phyloP scores from a whole-genome alignment of 495 filamentous ascomycete species.

The Penicillium salamii region DNA sequence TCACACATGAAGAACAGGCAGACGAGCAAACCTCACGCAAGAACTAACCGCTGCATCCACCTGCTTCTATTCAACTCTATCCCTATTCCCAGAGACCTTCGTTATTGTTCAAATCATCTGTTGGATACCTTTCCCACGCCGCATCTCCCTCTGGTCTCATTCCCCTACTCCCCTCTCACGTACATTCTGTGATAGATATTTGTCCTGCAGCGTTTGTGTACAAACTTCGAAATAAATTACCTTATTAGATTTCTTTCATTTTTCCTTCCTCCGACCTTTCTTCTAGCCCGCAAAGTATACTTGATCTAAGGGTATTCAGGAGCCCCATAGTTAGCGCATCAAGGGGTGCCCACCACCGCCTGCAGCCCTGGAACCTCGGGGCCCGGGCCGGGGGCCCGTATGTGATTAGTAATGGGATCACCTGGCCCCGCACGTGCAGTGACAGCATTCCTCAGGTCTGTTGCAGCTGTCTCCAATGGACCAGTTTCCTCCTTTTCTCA shows the following conservation, averaged over 20 bases:
- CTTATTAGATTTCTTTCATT: too few relatives aligned
- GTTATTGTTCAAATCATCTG: slow-evolving; percentile 1
- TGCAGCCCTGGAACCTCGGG: too few relatives aligned
- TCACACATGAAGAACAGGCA: slow-evolving; percentile 22
- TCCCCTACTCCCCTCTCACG: slow-evolving; percentile 10
- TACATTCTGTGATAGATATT: slow-evolving; percentile 19
- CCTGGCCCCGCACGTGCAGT: too few relatives aligned
- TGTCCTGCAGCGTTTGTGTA: slow-evolving; percentile 12
- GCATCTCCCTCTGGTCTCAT: slow-evolving; percentile 8
- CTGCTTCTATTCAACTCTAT: background rate
- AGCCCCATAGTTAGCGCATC: too few relatives aligned
- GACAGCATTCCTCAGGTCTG: too few relatives aligned
- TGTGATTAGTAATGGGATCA: too few relatives aligned
- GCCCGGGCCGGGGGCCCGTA: too few relatives aligned
- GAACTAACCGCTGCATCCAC: slow-evolving; percentile 11
- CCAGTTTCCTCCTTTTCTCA: background rate
- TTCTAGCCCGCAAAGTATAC: too few relatives aligned
- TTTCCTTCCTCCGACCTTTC: too few relatives aligned
- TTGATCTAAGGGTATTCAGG: too few relatives aligned
- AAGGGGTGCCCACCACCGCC: too few relatives aligned
- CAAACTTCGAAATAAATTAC: slow-evolving; percentile 11
- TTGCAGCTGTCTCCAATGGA: background rate
- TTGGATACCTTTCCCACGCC: slow-evolving; percentile 1
- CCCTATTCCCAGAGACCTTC: background rate
- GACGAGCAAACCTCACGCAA: slow-evolving; percentile 15